A percentile compares a stretch with the other conserved stretches of the same genome.
Conservation (phyloP, 2,329 filamentous ascomycete species). For the Arthrobotrys pseudoclavata region DNA sequence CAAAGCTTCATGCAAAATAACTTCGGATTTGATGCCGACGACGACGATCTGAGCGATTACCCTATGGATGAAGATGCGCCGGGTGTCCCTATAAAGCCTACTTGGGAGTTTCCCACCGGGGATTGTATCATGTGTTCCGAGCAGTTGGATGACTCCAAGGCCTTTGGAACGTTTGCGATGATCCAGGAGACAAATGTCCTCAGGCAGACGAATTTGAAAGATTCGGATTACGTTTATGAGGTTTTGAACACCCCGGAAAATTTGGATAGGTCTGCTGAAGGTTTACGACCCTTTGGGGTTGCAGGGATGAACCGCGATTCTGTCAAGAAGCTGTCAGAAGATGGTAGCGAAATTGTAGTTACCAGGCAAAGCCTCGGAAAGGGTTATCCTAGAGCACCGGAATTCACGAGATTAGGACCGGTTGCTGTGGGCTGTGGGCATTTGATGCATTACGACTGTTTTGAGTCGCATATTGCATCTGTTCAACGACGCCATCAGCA, state of each 20-base stretch:
- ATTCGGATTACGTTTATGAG: conserved; percentile 86
- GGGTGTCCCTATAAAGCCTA: conserved; percentile 75
- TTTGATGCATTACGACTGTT: conserved; percentile 98
- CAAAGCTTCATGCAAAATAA: conserved; percentile 86
- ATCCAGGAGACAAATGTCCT: conserved; percentile 88
- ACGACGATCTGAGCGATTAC: conserved; percentile 84
- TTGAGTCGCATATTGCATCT: conserved; percentile 89
- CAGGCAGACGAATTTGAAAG: conserved; percentile 85
- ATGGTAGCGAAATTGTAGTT: conserved; percentile 77
- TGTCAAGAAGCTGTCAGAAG: conserved; percentile 80
- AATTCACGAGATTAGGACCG: conserved; percentile 71
- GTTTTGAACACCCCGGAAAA: conserved; percentile 81
- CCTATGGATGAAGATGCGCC: conserved; percentile 77
- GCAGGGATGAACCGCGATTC: conserved; percentile 85
- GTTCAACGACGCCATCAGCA: conserved; percentile 86
- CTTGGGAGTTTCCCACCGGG: conserved; percentile 90
- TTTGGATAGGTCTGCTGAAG: conserved; percentile 86
- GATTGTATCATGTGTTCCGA: conserved; percentile 98
- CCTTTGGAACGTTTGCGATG: conserved; percentile 94
- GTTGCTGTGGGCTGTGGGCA: conserved; percentile 94
- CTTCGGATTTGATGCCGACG: conserved; percentile 69
- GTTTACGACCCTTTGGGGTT: conserved; percentile 88
- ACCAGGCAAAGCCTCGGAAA: conserved; percentile 89
- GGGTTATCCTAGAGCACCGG: conserved; percentile 77
- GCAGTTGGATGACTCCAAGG: conserved; percentile 86